A percentile compares a stretch with the other conserved stretches of the same genome.
phyloP scores from a whole-genome alignment of 768 basidiomycete species.

The Lactifluus rugatus region DNA sequence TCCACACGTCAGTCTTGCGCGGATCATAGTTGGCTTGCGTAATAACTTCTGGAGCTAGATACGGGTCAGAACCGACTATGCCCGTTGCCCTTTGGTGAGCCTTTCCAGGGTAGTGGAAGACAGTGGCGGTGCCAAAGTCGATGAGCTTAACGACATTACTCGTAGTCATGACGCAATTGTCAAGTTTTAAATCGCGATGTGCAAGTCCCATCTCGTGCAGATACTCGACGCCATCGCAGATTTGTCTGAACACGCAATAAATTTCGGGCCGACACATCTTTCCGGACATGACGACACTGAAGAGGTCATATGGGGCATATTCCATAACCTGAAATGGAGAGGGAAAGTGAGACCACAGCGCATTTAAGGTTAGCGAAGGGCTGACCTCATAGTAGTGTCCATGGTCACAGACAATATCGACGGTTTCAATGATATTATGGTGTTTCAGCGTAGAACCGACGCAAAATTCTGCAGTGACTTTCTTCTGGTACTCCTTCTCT shows the following conservation, averaged over 20 bases:
- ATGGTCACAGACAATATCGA: slow-evolving; percentile 96
- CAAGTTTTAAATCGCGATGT: slow-evolving; percentile 97
- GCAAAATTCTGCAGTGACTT: slow-evolving; percentile 98
- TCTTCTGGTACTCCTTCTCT: slow-evolving; percentile 98
- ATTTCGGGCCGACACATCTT: slow-evolving; percentile 98
- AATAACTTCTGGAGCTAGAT: slow-evolving; percentile 95
- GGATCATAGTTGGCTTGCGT: slow-evolving; percentile 79
- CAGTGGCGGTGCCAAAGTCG: slow-evolving; percentile 99
- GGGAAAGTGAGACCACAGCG: slow-evolving; percentile 3
- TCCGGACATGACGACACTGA: slow-evolving; percentile 98
- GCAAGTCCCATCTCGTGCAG: slow-evolving; percentile 96
- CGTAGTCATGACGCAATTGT: slow-evolving; percentile 98
- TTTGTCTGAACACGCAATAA: slow-evolving; percentile 98
- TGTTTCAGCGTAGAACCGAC: slow-evolving; percentile 93
- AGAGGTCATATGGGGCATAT: slow-evolving; percentile 96
- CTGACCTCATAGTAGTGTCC: slow-evolving; percentile 97
- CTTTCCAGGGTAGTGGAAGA: slow-evolving; percentile 97
- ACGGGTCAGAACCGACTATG: slow-evolving; percentile 94
- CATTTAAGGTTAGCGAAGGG: slow-evolving; percentile 10
- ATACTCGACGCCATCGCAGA: slow-evolving; percentile 96
- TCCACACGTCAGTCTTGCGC: slow-evolving; percentile 97
- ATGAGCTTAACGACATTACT: slow-evolving; percentile 96
- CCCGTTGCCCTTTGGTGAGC: slow-evolving; percentile 69
- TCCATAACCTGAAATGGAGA: slow-evolving; percentile 78
- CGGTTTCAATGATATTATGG: slow-evolving; percentile 92